phyloP scores from a whole-genome alignment of 495 filamentous ascomycete species.

The Penicillium canariense region DNA sequence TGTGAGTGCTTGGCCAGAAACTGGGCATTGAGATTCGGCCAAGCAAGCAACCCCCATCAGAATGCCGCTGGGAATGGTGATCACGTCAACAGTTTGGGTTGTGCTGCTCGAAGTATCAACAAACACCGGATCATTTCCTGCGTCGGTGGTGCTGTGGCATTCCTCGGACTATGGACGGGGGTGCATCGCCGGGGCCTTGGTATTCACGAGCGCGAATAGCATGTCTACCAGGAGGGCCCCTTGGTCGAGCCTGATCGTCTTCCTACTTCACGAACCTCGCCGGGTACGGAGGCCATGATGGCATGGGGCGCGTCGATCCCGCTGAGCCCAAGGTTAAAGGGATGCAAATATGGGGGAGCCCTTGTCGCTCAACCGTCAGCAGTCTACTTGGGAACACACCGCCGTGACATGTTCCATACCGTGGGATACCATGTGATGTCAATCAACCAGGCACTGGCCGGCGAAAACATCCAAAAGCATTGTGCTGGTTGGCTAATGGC shows the following conservation, averaged over 20 bases:
- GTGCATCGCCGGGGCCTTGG: constrained; percentile 14
- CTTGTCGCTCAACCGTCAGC: neutral
- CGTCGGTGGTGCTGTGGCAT: constrained; percentile 19
- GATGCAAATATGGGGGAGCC: constrained; percentile 15
- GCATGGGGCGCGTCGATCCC: neutral
- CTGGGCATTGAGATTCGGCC: neutral
- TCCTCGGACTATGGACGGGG: constrained; percentile 11
- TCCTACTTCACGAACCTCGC: neutral
- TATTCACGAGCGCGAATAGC: constrained; percentile 17
- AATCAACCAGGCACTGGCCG: neutral
- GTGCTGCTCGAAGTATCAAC: constrained; percentile 13
- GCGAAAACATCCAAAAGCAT: neutral
- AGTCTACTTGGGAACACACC: neutral
- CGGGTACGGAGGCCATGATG: constrained; percentile 2
- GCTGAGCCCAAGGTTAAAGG: neutral
- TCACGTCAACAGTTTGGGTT: neutral
- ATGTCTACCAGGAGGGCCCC: constrained; percentile 12
- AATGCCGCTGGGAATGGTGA: constrained; percentile 29
- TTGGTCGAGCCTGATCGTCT: constrained; percentile 1
- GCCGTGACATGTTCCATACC: neutral
- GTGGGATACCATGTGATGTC: constrained; percentile 18
- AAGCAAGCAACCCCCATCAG: constrained; percentile 11
- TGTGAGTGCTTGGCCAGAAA: constrained; percentile 11
- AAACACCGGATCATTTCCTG: constrained; percentile 5
- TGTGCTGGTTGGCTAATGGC: neutral